phyloP scores from a whole-genome alignment of 2,329 filamentous ascomycete genomes.

The Aspergillus sp. region DNA sequence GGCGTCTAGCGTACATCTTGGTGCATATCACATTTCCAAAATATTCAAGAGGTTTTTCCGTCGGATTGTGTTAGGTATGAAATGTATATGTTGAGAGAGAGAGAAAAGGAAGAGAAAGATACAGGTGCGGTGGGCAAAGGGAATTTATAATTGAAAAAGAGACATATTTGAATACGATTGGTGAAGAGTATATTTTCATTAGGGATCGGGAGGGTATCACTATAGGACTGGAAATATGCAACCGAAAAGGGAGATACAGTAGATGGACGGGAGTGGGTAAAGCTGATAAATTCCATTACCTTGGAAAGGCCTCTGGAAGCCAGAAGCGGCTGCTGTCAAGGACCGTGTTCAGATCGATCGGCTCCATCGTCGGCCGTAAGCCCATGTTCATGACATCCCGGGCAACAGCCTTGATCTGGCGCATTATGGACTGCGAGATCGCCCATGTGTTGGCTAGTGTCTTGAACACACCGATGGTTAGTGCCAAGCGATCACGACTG shows the following conservation, averaged over 20 bases:
- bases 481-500: constrained; percentile 67
- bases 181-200: background rate
- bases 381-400: constrained; percentile 63
- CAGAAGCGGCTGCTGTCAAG: constrained; percentile 37
- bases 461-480: constrained; percentile 76
- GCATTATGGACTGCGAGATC: constrained; percentile 67
- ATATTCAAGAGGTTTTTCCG: background rate
- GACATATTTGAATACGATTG: background rate
- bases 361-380: constrained; percentile 36
- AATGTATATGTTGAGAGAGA: too few species aligned
- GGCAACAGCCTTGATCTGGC: constrained; percentile 76
- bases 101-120: background rate
- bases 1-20: background rate
- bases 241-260: constrained; percentile 14
- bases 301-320: constrained; percentile 29
- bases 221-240: background rate
- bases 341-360: constrained; percentile 35
- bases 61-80: too few species aligned
- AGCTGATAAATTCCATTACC: constrained; percentile 32
- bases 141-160: background rate
- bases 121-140: background rate
- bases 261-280: constrained; percentile 16
- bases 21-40: background rate
- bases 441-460: constrained; percentile 70
- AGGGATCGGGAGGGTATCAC: constrained; percentile 8